Evolutionary conservation across 345 rosid genomes (phyloP).

Genomic region (Jatropha curcas): DNA sequence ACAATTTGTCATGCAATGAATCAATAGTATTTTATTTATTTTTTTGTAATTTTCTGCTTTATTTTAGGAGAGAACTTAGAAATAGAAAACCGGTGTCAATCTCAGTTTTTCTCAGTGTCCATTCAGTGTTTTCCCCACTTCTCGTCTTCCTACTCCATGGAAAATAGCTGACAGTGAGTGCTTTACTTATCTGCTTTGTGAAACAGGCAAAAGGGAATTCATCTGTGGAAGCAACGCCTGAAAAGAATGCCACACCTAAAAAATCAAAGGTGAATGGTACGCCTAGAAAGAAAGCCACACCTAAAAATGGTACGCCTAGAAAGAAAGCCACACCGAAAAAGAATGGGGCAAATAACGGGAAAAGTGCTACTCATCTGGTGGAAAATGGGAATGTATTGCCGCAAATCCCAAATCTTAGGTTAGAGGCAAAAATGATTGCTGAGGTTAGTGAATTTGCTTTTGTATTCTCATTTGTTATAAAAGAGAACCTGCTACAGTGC

Average conservation of each 20-base stretch:
- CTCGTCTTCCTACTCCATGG: not conserved
- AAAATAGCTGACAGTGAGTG: not conserved
- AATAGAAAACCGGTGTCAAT: not conserved
- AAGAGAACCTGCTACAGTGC: not conserved
- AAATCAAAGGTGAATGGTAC: conserved; percentile 29
- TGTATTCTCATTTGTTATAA: not conserved
- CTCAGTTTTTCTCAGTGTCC: not conserved
- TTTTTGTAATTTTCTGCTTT: not conserved
- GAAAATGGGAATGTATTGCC: conserved; percentile 30
- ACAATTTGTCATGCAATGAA: not conserved
- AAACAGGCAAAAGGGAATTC: conserved; percentile 42
- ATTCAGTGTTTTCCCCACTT: not conserved
- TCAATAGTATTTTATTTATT: not conserved
- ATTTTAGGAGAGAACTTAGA: too few species aligned
- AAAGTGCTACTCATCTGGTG: conserved; percentile 20
- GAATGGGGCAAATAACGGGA: conserved; percentile 36
- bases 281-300: conserved; percentile 41
- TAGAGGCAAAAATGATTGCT: conserved; percentile 77
- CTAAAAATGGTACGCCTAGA: conserved; percentile 45
- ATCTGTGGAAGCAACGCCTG: conserved; percentile 51
- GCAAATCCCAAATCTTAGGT: conserved; percentile 57
- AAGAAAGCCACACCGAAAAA: conserved; percentile 60
- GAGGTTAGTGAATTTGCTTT: conserved; percentile 55
- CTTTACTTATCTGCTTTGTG: not conserved
- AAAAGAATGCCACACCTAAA: conserved; percentile 39